Base-by-base conservation (phyloP, 768 basidiomycete genomes). In the Agaricus sinodeliciosus region DNA sequence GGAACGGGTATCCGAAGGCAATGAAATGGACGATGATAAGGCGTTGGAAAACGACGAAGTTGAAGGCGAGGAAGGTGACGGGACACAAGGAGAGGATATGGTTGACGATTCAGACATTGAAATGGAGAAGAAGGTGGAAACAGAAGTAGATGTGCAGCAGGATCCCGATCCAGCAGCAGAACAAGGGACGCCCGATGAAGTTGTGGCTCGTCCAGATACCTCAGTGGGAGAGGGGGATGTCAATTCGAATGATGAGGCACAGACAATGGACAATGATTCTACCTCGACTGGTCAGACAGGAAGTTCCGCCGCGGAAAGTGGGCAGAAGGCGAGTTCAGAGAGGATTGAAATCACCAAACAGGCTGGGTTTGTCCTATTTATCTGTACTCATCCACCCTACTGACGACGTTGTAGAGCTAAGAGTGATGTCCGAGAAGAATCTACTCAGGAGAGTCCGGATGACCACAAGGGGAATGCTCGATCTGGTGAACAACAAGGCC, bases 11-110 rank as follows among this genome's bases (percentile, higher is more conserved):
- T 22, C 22, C 42, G 67, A 65, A 11, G 68, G 71, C 18, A 63
- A 68, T 12, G 51, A 15, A 35, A 2, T 27, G 13, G 28, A 48
- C 16, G 39, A 54, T 26, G 45, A 47, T 11, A 13, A 6, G n/a
- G 27, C 46, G 15, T 28, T 97, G 11, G 94, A 94, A 0, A 94
- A 95, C 31, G 82, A 90, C 55, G 72, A 94, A 67, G 71, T 89
- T 45, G 67, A 94, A 4, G 78, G 69, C 25, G 71, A 66, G 48
- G 69, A 74, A 27, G 72, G 70, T 3, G 60, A 65, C 44, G 12
- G n/a, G 26, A 67, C 69, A 37, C 28, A 48, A 13, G 42, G 47
- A 15, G 67, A 65, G 9, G 67, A 71, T 19, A 63, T 67, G 46
- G 55, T 56, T 28, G 65, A 65, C 27, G 65, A 66, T 7, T 64